These are phyloP conservation scores for Rhizopogon sp. DNA, from an alignment of 768 basidiomycete genomes.

Conservation along the genomic window DNA sequence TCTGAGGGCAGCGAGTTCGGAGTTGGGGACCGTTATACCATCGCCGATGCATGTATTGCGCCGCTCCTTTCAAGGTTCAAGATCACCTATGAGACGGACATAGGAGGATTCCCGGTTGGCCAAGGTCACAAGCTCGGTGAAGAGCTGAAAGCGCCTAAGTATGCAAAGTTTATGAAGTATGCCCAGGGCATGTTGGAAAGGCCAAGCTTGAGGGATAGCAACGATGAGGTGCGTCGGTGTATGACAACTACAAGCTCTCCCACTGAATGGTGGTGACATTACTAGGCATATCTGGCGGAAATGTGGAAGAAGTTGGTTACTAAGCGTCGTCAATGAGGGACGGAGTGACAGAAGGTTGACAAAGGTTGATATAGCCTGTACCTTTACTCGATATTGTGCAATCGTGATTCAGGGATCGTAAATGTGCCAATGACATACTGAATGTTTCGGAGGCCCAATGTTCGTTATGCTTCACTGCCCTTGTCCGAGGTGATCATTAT, in stretches of 20 bases:
- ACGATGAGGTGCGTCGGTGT: constrained; percentile 36
- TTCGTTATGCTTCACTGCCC: too few species aligned
- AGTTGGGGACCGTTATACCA: constrained; percentile 23
- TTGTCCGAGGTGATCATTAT: too few species aligned
- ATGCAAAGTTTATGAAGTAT: constrained; percentile 46
- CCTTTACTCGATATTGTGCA: too few species aligned
- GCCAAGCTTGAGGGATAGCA: constrained; percentile 51
- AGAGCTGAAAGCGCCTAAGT: constrained; percentile 35
- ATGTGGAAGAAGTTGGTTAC: neutral
- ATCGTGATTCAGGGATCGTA: too few species aligned
- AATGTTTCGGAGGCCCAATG: too few species aligned
- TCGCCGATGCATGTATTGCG: constrained; percentile 52
- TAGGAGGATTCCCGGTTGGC: constrained; percentile 45
- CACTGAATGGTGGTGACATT: neutral
- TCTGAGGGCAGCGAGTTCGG: constrained; percentile 34
- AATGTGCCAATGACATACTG: too few species aligned
- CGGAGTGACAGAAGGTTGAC: too few species aligned
- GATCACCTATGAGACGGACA: constrained; percentile 38
- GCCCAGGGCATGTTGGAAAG: constrained; percentile 39
- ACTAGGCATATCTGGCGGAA: neutral
- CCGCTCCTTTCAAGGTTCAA: constrained; percentile 54
- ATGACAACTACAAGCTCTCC: neutral
- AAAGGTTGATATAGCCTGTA: too few species aligned
- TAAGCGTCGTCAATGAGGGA: neutral
- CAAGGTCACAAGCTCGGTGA: constrained; percentile 39